Evolutionary conservation across 2,329 filamentous ascomycete genomes (phyloP), one percentile per base, ranked within the genome.

Genomic region (Rhynchosporium agropyri): DNA sequence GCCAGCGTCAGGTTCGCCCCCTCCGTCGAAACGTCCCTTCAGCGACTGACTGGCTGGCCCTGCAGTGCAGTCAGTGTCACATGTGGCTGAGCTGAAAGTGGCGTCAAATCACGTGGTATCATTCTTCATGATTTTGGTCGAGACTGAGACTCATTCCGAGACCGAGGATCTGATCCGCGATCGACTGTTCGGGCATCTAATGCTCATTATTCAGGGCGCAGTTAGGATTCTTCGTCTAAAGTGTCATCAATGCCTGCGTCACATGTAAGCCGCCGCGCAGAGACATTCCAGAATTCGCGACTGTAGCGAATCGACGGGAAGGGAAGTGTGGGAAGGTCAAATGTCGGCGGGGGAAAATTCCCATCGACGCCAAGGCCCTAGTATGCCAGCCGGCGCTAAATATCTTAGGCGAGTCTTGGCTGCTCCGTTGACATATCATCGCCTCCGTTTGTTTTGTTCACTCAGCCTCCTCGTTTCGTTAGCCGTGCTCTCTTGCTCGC

Each of bases 371-470:
- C 54, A 57, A 57, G 54, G 7, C 54, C 12, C 42, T 28, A 31
- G n/a, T 29, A 58, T 58, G 31, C 49, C 28, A 58, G 42, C 56
- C 5, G 40, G 54, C 54, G 54, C 51, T 54, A 54, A 54, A 29
- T 12, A 8, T 40, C 50, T 38, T 36, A 53, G 36, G 50, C 50
- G 50, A 53, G 33, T 7, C 3, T 15, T 13, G 26, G 33, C 51
- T n/a, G 13, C 33, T 54, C 36, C 51, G 28, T 33, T 46, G 33
- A 40, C 31, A 53, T 13, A 7, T n/a, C 20, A 10, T 54, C 51
- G 33, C 33, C 33, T 54, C 33, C n/a, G 9, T 28, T 54, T 42
- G 51, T 54, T 54, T 42, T 42, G 12, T 51, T 51, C 48, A 8
- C 46, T 49, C 46, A 8, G 51, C 20, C 13, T 13, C 51, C 10